Evolutionary conservation across 345 rosid species (phyloP).

Genomic region (Populus deltoides): DNA sequence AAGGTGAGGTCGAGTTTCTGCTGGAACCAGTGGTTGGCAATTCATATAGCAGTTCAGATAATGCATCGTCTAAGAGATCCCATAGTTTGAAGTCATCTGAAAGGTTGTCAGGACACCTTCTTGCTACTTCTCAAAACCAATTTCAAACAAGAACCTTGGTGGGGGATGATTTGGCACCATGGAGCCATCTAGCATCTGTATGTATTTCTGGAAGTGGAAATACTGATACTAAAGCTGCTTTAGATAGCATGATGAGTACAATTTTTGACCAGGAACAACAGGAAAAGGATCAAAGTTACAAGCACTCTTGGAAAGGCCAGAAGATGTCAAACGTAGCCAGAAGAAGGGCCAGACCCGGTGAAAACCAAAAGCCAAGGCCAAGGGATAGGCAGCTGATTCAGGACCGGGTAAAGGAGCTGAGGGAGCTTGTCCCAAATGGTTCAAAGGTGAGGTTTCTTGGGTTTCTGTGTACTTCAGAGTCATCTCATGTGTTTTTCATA

Average conservation of each 20-base stretch:
- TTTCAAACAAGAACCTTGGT: not conserved
- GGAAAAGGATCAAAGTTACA: not conserved
- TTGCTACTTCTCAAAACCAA: conserved; percentile 13
- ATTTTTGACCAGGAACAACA: conserved; percentile 14
- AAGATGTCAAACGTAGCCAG: conserved; percentile 24
- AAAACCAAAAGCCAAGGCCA: conserved; percentile 55
- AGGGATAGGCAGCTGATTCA: conserved; percentile 70
- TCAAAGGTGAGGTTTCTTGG: conserved; percentile 36
- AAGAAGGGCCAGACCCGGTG: conserved; percentile 44
- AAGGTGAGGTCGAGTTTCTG: conserved; percentile 30
- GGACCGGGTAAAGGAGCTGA: conserved; percentile 63
- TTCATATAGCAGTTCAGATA: conserved; percentile 12
- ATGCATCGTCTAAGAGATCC: conserved; percentile 2
- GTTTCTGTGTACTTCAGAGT: not conserved
- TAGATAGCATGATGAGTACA: conserved; percentile 25
- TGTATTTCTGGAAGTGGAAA: not conserved
- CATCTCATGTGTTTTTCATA: not conserved
- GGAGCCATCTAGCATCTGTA: conserved; percentile 19
- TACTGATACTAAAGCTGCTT: conserved; percentile 20
- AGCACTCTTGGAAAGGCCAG: conserved; percentile 24
- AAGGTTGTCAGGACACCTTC: conserved; percentile 4
- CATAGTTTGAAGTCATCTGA: conserved; percentile 12
- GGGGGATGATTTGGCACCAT: conserved; percentile 13
- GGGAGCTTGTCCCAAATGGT: conserved; percentile 64
- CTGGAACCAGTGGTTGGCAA: conserved; percentile 47